A percentile compares a stretch with the other conserved stretches of the same genome.
phyloP scores from a whole-genome alignment of 768 basidiomycete species.

The Lactifluus hygrophoroides region DNA sequence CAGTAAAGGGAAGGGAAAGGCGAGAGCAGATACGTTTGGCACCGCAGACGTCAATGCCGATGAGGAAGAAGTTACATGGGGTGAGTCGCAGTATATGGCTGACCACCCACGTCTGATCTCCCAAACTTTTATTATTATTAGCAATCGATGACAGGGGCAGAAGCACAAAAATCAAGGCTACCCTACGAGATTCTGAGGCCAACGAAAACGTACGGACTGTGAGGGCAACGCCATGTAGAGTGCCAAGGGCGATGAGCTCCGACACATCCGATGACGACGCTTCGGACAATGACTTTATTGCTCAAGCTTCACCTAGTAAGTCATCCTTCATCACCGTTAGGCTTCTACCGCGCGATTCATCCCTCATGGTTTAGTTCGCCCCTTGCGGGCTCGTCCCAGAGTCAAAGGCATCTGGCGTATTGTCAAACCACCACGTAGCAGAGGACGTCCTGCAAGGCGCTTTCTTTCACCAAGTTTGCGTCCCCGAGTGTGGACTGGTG shows the following conservation, averaged over 20 bases:
- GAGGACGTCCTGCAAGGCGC: background rate
- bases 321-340: background rate
- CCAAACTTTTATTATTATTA: background rate
- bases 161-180: background rate
- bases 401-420: conserved; percentile 5
- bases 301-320: background rate
- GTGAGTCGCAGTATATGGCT: too few species aligned
- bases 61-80: background rate
- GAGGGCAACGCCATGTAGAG: background rate
- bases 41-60: background rate
- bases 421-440: background rate
- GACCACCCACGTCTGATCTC: background rate
- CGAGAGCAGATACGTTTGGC: background rate
- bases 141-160: background rate
- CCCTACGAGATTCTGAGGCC: background rate
- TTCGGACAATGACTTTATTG: background rate
- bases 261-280: background rate
- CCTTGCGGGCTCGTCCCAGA: background rate
- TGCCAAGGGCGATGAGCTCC: background rate
- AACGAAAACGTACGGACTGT: background rate
- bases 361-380: background rate
- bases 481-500: conserved; percentile 15
- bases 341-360: background rate
- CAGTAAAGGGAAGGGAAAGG: background rate
- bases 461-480: background rate